Percentiles rank a stretch among this genome's conserved stretches.
These are phyloP conservation scores for Spirogloea muscicola DNA, from an alignment of 139 green algal species.

Conservation along the genomic window DNA sequence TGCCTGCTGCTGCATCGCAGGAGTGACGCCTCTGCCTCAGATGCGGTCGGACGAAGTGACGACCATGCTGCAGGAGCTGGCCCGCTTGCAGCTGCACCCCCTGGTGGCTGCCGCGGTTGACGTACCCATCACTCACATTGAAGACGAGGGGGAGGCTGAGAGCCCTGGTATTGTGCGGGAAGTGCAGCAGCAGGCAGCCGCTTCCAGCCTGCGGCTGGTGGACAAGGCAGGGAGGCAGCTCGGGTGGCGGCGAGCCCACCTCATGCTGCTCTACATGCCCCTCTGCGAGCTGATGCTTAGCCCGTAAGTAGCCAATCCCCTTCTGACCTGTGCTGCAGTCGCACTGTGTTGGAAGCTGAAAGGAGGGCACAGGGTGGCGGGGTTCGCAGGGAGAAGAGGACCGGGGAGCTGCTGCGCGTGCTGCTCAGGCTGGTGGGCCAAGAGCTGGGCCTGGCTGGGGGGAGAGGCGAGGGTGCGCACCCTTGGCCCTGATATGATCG, in stretches of 20 bases:
- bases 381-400: constrained; percentile 1
- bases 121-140: constrained; percentile 26
- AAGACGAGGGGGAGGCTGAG: constrained; percentile 6
- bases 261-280: constrained; percentile 41
- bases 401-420: constrained; percentile 9
- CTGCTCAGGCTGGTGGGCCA: constrained; percentile 4
- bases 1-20: too few relatives aligned
- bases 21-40: not conserved
- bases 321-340: too few relatives aligned
- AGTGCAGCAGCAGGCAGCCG: not conserved
- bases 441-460: constrained; percentile 32
- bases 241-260: constrained; percentile 31
- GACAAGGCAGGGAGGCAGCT: constrained; percentile 29
- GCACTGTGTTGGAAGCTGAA: too few relatives aligned
- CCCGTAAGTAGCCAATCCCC: not conserved
- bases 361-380: too few relatives aligned
- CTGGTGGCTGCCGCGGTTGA: constrained; percentile 21
- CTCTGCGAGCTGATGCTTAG: constrained; percentile 22
- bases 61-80: constrained; percentile 35
- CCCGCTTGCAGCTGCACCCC: constrained; percentile 19
- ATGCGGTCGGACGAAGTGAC: constrained; percentile 36
- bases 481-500: too few relatives aligned
- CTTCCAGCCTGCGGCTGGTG: not conserved
- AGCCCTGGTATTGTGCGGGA: not conserved
- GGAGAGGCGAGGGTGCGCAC: too few relatives aligned